Conservation (phyloP, 495 filamentous ascomycete genomes). For the Podospora didyma region DNA sequence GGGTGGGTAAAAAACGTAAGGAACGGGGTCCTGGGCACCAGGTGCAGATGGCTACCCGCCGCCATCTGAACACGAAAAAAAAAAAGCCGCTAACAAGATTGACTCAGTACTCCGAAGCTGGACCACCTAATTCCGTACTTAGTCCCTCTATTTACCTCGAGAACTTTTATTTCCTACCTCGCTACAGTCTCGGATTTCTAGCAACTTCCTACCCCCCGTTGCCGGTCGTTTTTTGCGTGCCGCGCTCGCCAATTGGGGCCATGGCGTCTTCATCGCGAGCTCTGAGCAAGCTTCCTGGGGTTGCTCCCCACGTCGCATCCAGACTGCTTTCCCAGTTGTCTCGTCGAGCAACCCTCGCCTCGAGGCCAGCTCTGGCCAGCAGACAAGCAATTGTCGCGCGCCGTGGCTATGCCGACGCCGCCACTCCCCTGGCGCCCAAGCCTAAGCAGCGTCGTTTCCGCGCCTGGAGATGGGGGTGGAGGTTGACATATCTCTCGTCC, state of each 20-base stretch:
- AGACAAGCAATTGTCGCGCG: conserved; percentile 21
- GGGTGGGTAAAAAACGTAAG: too few species aligned
- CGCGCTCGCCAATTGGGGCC: conserved; percentile 25
- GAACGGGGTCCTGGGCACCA: too few species aligned
- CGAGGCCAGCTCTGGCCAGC: conserved; percentile 18
- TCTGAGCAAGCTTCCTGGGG: conserved; percentile 29
- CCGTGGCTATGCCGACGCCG: conserved; percentile 37
- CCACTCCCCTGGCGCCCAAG: conserved; percentile 28
- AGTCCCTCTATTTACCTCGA: background rate
- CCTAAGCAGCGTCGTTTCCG: conserved; percentile 35
- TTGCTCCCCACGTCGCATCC: conserved; percentile 20
- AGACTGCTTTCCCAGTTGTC: conserved; percentile 24
- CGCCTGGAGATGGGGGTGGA: conserved; percentile 57
- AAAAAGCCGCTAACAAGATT: background rate
- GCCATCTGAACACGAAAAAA: background rate
- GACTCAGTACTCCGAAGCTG: background rate
- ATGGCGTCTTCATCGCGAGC: conserved; percentile 33
- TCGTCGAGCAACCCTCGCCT: conserved; percentile 17
- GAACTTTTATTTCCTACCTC: background rate
- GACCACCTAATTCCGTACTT: background rate
- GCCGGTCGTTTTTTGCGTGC: background rate
- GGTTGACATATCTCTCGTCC: conserved; percentile 65
- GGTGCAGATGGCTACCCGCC: too few species aligned
- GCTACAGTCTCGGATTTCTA: background rate
- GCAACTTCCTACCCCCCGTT: background rate